Evolutionary conservation across 2,329 filamentous ascomycete species (phyloP), one percentile per base, ranked within the genome.

Genomic region (Colletotrichum tofieldiae): DNA sequence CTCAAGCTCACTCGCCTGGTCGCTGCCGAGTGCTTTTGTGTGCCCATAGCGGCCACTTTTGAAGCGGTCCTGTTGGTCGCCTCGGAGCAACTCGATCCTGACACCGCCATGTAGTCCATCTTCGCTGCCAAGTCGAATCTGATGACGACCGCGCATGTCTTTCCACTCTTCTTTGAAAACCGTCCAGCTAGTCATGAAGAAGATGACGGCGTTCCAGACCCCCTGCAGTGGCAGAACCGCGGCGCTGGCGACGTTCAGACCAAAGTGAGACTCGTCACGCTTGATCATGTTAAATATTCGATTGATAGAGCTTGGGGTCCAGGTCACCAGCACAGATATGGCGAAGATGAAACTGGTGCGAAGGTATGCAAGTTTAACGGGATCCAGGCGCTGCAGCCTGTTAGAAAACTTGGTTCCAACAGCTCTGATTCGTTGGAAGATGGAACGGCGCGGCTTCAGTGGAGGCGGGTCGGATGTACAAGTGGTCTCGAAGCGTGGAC

Each of bases 121-220:
- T n/a, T 62, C 43, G 16, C 72, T 74, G 5, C 52, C 68, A 26
- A 75, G 65, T 14, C 72, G 68, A 1, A 54, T 39, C n/a, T 52
- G 58, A 1, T 47, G 45, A 12, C 66, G 54, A 37, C 65, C 23
- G n/a, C 68, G 35, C 51, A 73, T 39, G 2, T 66, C 52, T 7
- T 23, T 56, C 58, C 67, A 82, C 74, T 74, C 82, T 72, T 81
- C 82, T 58, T 81, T 84, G 66, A 86, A 82, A 52, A 82, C 75
- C 0, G 29, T 60, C 83, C 84, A 87, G 74, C 86, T 93, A 1
- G 93, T 93, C 6, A 88, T 88, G 72, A 93, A 89, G 81, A 95
- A 96, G 67, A 96, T 94, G 64, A 94, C 83, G 39, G 91, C 89
- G 78, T 96, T 96, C 93, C 93, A 95, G 41, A 94, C 88, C 0